Evolutionary conservation across 768 basidiomycete species (phyloP).

Genomic region (Kondoa subrosea): DNA sequence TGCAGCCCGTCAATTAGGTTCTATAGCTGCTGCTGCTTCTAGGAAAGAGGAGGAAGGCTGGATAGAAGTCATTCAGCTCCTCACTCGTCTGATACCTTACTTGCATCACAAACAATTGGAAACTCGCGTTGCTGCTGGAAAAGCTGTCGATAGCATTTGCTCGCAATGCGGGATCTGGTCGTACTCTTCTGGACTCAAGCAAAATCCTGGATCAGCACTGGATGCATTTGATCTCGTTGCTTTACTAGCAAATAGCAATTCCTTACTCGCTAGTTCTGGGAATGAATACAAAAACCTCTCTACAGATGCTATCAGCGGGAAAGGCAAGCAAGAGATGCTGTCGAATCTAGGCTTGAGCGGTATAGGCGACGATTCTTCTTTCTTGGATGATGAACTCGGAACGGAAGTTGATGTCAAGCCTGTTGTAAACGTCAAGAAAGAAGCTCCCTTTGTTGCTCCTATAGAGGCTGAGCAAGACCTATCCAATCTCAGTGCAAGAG

Average conservation of each 20-base stretch:
- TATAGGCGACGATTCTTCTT: slow-evolving; percentile 18
- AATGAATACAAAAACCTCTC: slow-evolving; percentile 50
- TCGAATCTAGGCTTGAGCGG: slow-evolving; percentile 17
- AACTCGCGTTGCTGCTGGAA: slow-evolving; percentile 72
- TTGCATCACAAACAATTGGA: slow-evolving; percentile 84
- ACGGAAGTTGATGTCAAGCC: slow-evolving; percentile 15
- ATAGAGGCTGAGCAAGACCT: slow-evolving; percentile 23
- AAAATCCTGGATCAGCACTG: slow-evolving; percentile 40
- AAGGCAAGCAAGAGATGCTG: slow-evolving; percentile 71
- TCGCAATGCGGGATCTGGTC: slow-evolving; percentile 63
- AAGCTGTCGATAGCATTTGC: slow-evolving; percentile 74
- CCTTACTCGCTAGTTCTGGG: slow-evolving; percentile 78
- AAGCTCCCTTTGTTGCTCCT: slow-evolving; percentile 3
- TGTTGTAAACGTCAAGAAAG: slow-evolving; percentile 5
- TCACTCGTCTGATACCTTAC: slow-evolving; percentile 83
- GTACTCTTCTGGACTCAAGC: slow-evolving; percentile 31
- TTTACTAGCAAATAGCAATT: slow-evolving; percentile 54
- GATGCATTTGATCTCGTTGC: slow-evolving; percentile 60
- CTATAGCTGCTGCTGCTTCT: slow-evolving; percentile 71
- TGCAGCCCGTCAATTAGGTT: slow-evolving; percentile 90
- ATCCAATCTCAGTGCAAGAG: slow-evolving; percentile 62
- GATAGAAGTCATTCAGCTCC: slow-evolving; percentile 76
- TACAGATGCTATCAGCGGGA: slow-evolving; percentile 14
- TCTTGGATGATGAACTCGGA: neutral
- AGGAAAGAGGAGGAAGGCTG: slow-evolving; percentile 41